Percentiles rank a stretch among this genome's conserved stretches.
Evolutionary conservation across 371 early-diverging fungal species (phyloP).

Genomic region (Haplosporangium sp.): DNA sequence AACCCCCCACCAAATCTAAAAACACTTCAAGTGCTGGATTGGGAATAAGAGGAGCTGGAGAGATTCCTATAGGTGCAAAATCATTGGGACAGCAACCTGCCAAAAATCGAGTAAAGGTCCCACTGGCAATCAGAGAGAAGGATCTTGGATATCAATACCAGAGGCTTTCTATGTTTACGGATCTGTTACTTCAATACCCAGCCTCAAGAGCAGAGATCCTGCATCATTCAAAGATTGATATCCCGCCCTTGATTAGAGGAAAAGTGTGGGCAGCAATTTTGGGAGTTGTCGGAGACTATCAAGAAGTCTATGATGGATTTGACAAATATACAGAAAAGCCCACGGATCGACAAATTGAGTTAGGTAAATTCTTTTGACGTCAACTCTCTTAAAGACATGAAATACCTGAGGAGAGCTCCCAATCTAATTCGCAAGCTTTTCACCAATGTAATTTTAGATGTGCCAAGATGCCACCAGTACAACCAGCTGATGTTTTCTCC

Average conservation of each 20-base stretch:
- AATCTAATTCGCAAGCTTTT: background rate
- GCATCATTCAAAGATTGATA: constrained; percentile 79
- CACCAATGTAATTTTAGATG: constrained; percentile 60
- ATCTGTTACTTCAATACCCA: constrained; percentile 78
- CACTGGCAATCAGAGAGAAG: constrained; percentile 72
- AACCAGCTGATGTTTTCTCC: constrained; percentile 79
- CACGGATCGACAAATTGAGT: constrained; percentile 69
- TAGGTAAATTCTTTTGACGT: constrained; percentile 11
- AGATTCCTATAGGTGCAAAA: constrained; percentile 10
- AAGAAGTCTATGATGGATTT: constrained; percentile 66
- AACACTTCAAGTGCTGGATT: background rate
- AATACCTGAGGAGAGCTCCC: background rate
- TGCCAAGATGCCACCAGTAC: constrained; percentile 90
- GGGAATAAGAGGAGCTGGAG: constrained; percentile 3
- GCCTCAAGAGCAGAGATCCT: constrained; percentile 72
- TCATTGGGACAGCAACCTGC: constrained; percentile 43
- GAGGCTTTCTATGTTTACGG: constrained; percentile 71
- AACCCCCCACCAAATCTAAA: background rate
- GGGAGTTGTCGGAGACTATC: constrained; percentile 71
- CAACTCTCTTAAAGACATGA: background rate
- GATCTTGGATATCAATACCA: constrained; percentile 78
- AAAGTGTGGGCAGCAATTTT: constrained; percentile 85
- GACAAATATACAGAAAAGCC: constrained; percentile 69
- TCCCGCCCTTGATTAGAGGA: constrained; percentile 80
- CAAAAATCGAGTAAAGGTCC: constrained; percentile 57